Percentiles rank a stretch among this genome's conserved stretches.
These are phyloP conservation scores for Serendipita sp. DNA, from an alignment of 768 basidiomycete species.

Conservation along the genomic window DNA sequence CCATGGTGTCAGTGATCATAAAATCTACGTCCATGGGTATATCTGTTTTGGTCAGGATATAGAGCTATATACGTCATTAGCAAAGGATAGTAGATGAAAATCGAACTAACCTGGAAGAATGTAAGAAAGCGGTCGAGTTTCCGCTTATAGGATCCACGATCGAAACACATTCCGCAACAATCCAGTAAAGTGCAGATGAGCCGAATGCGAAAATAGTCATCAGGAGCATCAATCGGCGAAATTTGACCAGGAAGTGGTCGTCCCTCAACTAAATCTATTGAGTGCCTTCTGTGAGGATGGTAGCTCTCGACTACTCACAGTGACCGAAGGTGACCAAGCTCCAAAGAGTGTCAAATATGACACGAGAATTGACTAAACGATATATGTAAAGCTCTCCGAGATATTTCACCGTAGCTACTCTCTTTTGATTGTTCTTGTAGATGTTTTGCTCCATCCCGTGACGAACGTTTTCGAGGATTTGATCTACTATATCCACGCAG, in stretches of 20 bases:
- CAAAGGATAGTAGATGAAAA: neutral
- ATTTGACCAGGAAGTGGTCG: slow-evolving; percentile 65
- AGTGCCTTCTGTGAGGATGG: neutral
- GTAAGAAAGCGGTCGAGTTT: slow-evolving; percentile 84
- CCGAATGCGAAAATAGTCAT: slow-evolving; percentile 90
- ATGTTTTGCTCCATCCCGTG: slow-evolving; percentile 84
- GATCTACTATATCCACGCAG: slow-evolving; percentile 75
- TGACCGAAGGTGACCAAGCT: slow-evolving; percentile 89
- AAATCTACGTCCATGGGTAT: slow-evolving; percentile 98
- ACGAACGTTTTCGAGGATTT: slow-evolving; percentile 84
- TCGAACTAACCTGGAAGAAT: slow-evolving; percentile 66
- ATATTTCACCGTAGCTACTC: slow-evolving; percentile 84
- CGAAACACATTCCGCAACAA: slow-evolving; percentile 96
- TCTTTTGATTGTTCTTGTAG: slow-evolving; percentile 87
- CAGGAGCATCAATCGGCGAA: slow-evolving; percentile 72
- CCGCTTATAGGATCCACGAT: slow-evolving; percentile 78
- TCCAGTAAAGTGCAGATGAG: slow-evolving; percentile 86
- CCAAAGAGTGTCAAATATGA: slow-evolving; percentile 92
- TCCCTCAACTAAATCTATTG: slow-evolving; percentile 50
- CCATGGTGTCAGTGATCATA: slow-evolving; percentile 87
- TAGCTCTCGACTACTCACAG: slow-evolving; percentile 37
- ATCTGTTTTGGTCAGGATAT: slow-evolving; percentile 72
- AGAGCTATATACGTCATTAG: slow-evolving; percentile 31
- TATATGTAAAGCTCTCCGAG: slow-evolving; percentile 97
- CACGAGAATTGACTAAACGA: slow-evolving; percentile 68